Evolutionary conservation across 2,329 filamentous ascomycete species (phyloP), one percentile per base, ranked within the genome.

Genomic region (Penicillium sp.): DNA sequence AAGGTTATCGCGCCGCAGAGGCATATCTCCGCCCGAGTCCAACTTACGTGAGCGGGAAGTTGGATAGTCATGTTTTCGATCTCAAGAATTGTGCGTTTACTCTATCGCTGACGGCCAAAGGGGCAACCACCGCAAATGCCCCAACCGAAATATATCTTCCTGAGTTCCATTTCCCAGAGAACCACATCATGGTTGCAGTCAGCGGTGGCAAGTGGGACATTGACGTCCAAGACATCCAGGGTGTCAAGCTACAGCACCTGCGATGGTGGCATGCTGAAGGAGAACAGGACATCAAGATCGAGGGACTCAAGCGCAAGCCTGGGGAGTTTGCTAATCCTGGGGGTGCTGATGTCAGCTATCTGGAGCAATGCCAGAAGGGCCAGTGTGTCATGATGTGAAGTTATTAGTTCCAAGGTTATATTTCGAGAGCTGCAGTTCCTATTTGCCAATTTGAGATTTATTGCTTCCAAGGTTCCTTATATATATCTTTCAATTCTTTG

Each of bases 231-330:
- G 88, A 92, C 55, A 82, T 85, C 9, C 84, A 89, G 60, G 85
- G 84, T 0, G 85, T 85, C 5, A 78, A 85, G 64, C 79, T 91
- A 59, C 93, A 97, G 77, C 84, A 84, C 62, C 76, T 99, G 61
- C 85, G 85, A 65, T 99, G 94, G 94, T 97, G 93, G 92, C 92
- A 99, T 75, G 85, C 85, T 1, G 87, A 88, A 55, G 94, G 93
- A 2, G 86, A 92, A 64, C 93, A 97, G 75, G 86, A 79, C 47
- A 81, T 99, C 53, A 89, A 83, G 60, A 82, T 97, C 9, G 87
- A 83, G 21, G 94, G 94, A 0, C 77, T 90, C 21, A 85, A 89
- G 66, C 83, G 88, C 66, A 87, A 81, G 65, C 72, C 69, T 5
- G 72, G 73, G 3, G 68, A 72, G 8, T 51, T 67, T 52, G 53